Evolutionary conservation across 73 alveolate species (phyloP).

Genomic region (Loxodes magnus): DNA sequence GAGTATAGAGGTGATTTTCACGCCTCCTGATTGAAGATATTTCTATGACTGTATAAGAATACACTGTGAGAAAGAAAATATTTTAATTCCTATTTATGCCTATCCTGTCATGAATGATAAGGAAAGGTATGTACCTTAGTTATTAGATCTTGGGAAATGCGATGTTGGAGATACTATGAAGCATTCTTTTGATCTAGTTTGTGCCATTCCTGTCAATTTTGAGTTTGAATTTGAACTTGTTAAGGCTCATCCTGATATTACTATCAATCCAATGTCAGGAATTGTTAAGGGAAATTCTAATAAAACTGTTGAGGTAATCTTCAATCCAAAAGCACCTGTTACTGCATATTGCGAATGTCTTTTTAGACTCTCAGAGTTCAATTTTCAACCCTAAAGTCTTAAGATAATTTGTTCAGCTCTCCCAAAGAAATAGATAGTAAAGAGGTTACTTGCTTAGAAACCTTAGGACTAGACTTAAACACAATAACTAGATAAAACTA

Average conservation of each 20-base stretch:
- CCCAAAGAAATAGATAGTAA: too few relatives aligned
- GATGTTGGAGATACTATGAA: slow-evolving; percentile 45
- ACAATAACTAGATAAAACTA: slow-evolving; percentile 3
- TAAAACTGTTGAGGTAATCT: slow-evolving; percentile 33
- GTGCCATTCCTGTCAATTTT: slow-evolving; percentile 74
- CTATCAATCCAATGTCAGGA: slow-evolving; percentile 46
- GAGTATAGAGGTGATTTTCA: slow-evolving; percentile 61
- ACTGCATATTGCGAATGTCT: slow-evolving; percentile 66
- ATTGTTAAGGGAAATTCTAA: slow-evolving; percentile 41
- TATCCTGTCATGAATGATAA: slow-evolving; percentile 81
- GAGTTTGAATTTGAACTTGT: slow-evolving; percentile 60
- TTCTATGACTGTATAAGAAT: slow-evolving; percentile 80
- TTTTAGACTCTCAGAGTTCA: slow-evolving; percentile 78
- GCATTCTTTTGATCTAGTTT: slow-evolving; percentile 50
- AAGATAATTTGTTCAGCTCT: slow-evolving; percentile 63
- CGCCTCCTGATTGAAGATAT: slow-evolving; percentile 83
- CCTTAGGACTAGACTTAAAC: slow-evolving; percentile 16
- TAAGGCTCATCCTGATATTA: slow-evolving; percentile 66
- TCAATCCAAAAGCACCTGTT: slow-evolving; percentile 54
- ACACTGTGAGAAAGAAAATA: slow-evolving; percentile 75
- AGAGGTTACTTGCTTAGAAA: too few relatives aligned
- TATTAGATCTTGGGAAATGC: slow-evolving; percentile 68
- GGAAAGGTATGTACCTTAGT: slow-evolving; percentile 71
- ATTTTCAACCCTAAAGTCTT: slow-evolving; percentile 51
- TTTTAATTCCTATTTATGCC: slow-evolving; percentile 82